Evolutionary conservation across 768 basidiomycete species (phyloP).

Genomic region (Infundibulicybe gibba): DNA sequence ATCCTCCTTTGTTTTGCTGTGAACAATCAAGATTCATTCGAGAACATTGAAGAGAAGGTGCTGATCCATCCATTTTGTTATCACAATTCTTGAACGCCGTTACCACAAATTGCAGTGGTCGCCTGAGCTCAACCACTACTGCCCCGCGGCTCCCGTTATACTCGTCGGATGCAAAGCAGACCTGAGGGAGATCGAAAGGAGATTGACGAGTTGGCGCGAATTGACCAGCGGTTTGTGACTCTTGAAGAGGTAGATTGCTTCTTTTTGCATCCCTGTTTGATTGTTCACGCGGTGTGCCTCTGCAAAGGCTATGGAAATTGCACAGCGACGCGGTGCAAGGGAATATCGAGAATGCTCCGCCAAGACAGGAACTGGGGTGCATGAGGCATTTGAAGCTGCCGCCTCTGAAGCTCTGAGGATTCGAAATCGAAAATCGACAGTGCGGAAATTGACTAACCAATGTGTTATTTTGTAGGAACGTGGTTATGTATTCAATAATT

Average conservation of each 20-base stretch:
- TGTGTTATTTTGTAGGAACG: too few relatives aligned
- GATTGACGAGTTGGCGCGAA: conserved; percentile 63
- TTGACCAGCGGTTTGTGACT: conserved; percentile 82
- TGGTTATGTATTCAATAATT: too few relatives aligned
- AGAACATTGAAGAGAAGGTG: conserved; percentile 93
- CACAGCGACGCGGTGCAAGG: conserved; percentile 81
- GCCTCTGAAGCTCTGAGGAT: too few relatives aligned
- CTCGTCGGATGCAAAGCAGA: conserved; percentile 97
- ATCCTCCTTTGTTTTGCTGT: conserved; percentile 97
- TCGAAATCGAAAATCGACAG: too few relatives aligned
- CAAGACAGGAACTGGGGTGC: conserved; percentile 86
- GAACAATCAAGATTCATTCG: conserved; percentile 94
- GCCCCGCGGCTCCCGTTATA: conserved; percentile 86
- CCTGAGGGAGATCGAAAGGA: conserved; percentile 84
- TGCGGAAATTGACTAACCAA: too few relatives aligned
- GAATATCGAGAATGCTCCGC: conserved; percentile 95
- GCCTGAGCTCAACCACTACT: conserved; percentile 98
- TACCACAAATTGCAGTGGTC: conserved; percentile 69
- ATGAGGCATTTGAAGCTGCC: conserved; percentile 96
- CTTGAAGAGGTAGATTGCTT: conserved; percentile 66
- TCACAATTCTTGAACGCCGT: conserved; percentile 11
- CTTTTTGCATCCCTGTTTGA: conserved; percentile 37
- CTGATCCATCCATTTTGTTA: conserved; percentile 7
- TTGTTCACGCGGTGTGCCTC: conserved; percentile 60
- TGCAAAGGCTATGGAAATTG: conserved; percentile 78